Conservation (phyloP, 1,284 basidiomycete species). For the Microbotryum silenes-acaulis region DNA sequence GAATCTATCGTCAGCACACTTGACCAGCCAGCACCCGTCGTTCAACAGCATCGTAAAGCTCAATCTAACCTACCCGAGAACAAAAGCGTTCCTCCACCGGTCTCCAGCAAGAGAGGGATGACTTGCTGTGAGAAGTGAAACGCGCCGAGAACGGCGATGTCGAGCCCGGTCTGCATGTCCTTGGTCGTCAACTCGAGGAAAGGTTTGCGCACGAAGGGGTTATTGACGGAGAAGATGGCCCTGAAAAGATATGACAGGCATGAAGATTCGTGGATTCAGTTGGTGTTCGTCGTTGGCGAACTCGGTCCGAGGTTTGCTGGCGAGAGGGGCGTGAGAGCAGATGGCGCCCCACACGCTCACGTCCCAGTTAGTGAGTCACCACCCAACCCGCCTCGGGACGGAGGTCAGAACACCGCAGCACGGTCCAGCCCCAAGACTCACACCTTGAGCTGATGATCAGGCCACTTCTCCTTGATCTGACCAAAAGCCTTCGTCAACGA, state of each 20-base stretch:
- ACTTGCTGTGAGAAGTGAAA: slow-evolving; percentile 25
- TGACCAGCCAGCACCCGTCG: too few species aligned
- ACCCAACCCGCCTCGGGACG: too few species aligned
- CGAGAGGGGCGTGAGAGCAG: too few species aligned
- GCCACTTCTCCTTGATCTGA: slow-evolving; percentile 12
- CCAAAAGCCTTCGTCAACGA: slow-evolving; percentile 14
- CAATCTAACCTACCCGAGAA: slow-evolving; percentile 12
- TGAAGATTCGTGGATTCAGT: not conserved
- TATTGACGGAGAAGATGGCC: slow-evolving; percentile 25
- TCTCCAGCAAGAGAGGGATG: slow-evolving; percentile 16
- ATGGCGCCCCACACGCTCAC: too few species aligned
- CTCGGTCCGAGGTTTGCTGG: not conserved
- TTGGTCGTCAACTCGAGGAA: slow-evolving; percentile 19
- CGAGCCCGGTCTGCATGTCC: slow-evolving; percentile 17
- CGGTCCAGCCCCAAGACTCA: not conserved
- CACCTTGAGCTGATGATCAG: slow-evolving; percentile 15
- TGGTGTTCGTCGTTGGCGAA: too few species aligned
- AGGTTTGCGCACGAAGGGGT: slow-evolving; percentile 20
- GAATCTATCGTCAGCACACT: too few species aligned
- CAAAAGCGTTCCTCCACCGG: slow-evolving; percentile 13
- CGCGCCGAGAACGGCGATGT: slow-evolving; percentile 26
- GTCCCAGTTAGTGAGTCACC: too few species aligned
- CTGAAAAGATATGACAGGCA: not conserved
- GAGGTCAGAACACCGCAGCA: too few species aligned
- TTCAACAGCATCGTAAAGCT: too few species aligned